These are phyloP conservation scores for Peniophora sp. DNA, from an alignment of 1,284 basidiomycete genomes.

Conservation along the genomic window DNA sequence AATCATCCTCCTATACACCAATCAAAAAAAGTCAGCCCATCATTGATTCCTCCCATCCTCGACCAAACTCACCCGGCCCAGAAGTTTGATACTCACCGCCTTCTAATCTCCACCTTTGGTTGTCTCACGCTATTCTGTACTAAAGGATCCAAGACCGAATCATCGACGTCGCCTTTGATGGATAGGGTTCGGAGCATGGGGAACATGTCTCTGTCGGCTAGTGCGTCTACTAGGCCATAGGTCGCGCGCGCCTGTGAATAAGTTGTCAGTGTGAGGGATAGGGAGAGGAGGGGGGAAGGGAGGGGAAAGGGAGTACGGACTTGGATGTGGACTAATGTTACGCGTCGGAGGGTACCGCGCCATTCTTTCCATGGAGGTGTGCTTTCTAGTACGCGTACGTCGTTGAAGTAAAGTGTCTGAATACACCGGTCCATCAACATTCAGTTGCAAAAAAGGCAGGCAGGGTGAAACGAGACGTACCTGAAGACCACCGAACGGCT, in stretches of 20 bases:
- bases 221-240: background rate
- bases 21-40: too few relatives aligned
- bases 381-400: background rate
- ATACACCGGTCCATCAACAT: too few relatives aligned
- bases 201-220: background rate
- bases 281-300: too few relatives aligned
- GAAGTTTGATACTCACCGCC: background rate
- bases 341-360: background rate
- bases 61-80: too few relatives aligned
- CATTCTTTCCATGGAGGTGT: background rate
- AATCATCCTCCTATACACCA: too few relatives aligned
- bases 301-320: too few relatives aligned
- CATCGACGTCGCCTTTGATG: background rate
- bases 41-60: too few relatives aligned
- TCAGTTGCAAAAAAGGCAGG: too few relatives aligned
- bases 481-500: background rate
- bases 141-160: background rate
- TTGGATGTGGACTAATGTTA: background rate
- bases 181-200: background rate
- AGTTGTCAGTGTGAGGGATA: too few relatives aligned
- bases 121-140: background rate
- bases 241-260: background rate
- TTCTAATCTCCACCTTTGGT: background rate
- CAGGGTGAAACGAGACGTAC: too few relatives aligned
- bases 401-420: background rate